Evolutionary conservation across 2,329 filamentous ascomycete species (phyloP).

Genomic region (Aciculosporium take): DNA sequence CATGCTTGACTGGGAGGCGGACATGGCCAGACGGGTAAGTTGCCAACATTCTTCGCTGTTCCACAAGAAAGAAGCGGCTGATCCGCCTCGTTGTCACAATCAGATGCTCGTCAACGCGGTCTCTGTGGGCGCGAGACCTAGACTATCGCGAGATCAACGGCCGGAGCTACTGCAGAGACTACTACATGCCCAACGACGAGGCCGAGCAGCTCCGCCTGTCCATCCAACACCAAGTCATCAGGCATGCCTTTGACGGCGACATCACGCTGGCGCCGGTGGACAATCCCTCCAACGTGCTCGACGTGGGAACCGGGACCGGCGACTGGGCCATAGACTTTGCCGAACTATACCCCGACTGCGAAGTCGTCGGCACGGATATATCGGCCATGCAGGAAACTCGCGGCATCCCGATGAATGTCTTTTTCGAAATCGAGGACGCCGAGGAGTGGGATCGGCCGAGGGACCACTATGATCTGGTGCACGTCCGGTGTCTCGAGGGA

Average conservation of each 20-base stretch:
- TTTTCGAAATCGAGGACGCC: slow-evolving; percentile 46
- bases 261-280: slow-evolving; percentile 29
- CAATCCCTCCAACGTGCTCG: slow-evolving; percentile 30
- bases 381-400: slow-evolving; percentile 41
- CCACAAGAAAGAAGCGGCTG: background rate
- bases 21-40: slow-evolving; percentile 26
- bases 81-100: too few species aligned
- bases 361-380: slow-evolving; percentile 45
- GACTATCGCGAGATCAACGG: slow-evolving; percentile 46
- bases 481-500: slow-evolving; percentile 41
- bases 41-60: too few species aligned
- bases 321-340: slow-evolving; percentile 38
- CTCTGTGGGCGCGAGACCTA: slow-evolving; percentile 35
- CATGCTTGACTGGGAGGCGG: slow-evolving; percentile 15
- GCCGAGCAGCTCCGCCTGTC: slow-evolving; percentile 48
- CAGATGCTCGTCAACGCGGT: slow-evolving; percentile 31
- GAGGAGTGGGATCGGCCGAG: slow-evolving; percentile 43
- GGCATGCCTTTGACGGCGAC: slow-evolving; percentile 33
- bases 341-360: slow-evolving; percentile 36
- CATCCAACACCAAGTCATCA: slow-evolving; percentile 48
- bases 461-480: slow-evolving; percentile 40
- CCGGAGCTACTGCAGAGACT: slow-evolving; percentile 46
- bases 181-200: slow-evolving; percentile 54
- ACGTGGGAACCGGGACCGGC: slow-evolving; percentile 45
- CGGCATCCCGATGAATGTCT: slow-evolving; percentile 42